These are phyloP conservation scores for Malassezia sympodialis DNA, from an alignment of 1,284 basidiomycete genomes.

Conservation along the genomic window DNA sequence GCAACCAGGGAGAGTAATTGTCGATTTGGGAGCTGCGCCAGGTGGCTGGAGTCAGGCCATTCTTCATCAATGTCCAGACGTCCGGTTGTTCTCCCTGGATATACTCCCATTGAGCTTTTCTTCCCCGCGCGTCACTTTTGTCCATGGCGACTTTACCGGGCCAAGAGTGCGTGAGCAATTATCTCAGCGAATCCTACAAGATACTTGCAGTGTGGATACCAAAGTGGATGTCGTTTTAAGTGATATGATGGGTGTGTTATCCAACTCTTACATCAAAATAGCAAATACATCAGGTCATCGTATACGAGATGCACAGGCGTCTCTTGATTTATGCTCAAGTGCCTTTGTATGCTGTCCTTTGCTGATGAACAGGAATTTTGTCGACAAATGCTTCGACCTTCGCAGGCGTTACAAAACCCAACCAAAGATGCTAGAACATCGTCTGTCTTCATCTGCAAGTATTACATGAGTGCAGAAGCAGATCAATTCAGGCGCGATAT, in stretches of 20 bases:
- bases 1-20: slow-evolving; percentile 22
- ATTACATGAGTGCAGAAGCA: slow-evolving; percentile 33
- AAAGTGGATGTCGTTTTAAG: slow-evolving; percentile 33
- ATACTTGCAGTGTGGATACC: neutral
- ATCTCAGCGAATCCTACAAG: neutral
- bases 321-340: slow-evolving; percentile 15
- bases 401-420: neutral
- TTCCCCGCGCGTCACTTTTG: neutral
- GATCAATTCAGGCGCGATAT: slow-evolving; percentile 28
- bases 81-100: slow-evolving; percentile 29
- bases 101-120: slow-evolving; percentile 20
- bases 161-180: slow-evolving; percentile 15
- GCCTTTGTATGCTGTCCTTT: slow-evolving; percentile 4
- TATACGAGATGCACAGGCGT: slow-evolving; percentile 12
- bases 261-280: neutral
- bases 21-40: slow-evolving; percentile 39
- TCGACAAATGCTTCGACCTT: slow-evolving; percentile 1
- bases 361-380: neutral
- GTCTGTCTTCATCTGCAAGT: slow-evolving; percentile 24
- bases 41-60: slow-evolving; percentile 41
- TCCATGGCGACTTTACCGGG: slow-evolving; percentile 35
- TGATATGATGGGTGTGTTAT: slow-evolving; percentile 39
- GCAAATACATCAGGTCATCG: slow-evolving; percentile 15
- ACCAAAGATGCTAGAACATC: neutral
- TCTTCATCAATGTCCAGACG: neutral